Evolutionary conservation across 371 early-diverging fungal genomes (phyloP), one percentile per base, ranked within the genome.

Genomic region (Circinella umbellata): DNA sequence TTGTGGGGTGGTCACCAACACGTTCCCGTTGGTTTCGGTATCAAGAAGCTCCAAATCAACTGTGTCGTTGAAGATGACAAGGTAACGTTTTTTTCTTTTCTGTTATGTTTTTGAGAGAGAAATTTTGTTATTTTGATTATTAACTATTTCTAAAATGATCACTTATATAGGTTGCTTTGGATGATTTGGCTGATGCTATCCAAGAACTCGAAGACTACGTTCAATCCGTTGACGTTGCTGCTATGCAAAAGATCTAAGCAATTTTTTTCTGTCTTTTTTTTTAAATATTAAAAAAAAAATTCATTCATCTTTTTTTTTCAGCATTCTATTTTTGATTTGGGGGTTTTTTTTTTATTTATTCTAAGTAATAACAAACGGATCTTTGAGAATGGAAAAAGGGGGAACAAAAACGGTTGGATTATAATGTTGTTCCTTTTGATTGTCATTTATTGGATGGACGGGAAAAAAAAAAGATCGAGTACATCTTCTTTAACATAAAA

Each of bases 21-120:
- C 62, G 82, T 91, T 62, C 78, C 96, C 67, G 86, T 97, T 75
- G 97, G 96, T 76, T 96, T 88, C 85, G 98, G 98, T 84, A 93
- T 96, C 88, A 92, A 79, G 79, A 96, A 97, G 91, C 92, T 97
- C 80, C 94, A 91, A 80, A 95, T 98, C 88, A 91, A 89, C 85
- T 91, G 91, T 82, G 95, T 95, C 78, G 89, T 98, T 73, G 95
- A 94, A 82, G 98, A 98, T 80, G 96, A 92, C 71, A 94, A 93
- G 89, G 94, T 95, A 67, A 57, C 57, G 4, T 14, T 14, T 17
- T 51, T 5, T 14, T 13, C 7, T 13, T 17, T 51, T 51, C 0
- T 1, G 15, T 51, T n/a, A n/a, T n/a, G n/a, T n/a, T n/a, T n/a
- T 51, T 51, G n/a, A 51, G 4, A 15, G 51, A 17, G 51, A 14